Evolutionary conservation across 495 filamentous ascomycete genomes (phyloP), one percentile per base, ranked within the genome.

Genomic region (Penicillium simplicissimum): DNA sequence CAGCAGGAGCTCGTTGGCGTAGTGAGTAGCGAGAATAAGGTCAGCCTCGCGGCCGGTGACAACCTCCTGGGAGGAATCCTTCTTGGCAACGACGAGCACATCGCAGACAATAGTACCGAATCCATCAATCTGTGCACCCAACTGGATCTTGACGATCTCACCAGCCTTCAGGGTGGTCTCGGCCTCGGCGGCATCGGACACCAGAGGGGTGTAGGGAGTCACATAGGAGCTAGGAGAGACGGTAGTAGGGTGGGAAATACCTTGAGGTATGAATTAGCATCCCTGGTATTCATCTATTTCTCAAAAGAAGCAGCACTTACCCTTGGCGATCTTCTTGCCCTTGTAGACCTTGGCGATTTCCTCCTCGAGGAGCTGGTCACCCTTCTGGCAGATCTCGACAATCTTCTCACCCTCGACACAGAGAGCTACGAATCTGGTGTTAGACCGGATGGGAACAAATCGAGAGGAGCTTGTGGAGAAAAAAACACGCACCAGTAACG

Each of bases 81-180:
- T 82, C 47, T 82, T 73, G 34, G 80, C 78, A 40, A 95, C 84
- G 53, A 97, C 72, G 62, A 97, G 83, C 45, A 91, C 94, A 76
- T 98, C 91, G 80, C 94, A 97, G 66, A 98, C 90, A 66, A 98
- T 97, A 65, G 93, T 89, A 68, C 93, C 91, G 73, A 98, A 94
- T 51, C 95, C 95, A 80, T 98, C 95, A 59, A 98, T 97, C 79
- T 98, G 95, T 40, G 94, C 95, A 68, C 95, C 95, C 10, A 98
- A 86, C 76, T 98, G 96, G 74, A 98, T 93, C 84, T 98, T 98
- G 72, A 94, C 81, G 59, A 90, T 75, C 77, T 98, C 94, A 48
- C 87, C 89, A 48, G 87, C 82, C 81, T 96, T 92, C 62, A 98
- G 79, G 59, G 84, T 82, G 31, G 84, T 84, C 38, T 83, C 85